A percentile compares a stretch with the other conserved stretches of the same genome.
phyloP scores from a whole-genome alignment of 2,329 filamentous ascomycete species.

The Orbilia ellipsospora region DNA sequence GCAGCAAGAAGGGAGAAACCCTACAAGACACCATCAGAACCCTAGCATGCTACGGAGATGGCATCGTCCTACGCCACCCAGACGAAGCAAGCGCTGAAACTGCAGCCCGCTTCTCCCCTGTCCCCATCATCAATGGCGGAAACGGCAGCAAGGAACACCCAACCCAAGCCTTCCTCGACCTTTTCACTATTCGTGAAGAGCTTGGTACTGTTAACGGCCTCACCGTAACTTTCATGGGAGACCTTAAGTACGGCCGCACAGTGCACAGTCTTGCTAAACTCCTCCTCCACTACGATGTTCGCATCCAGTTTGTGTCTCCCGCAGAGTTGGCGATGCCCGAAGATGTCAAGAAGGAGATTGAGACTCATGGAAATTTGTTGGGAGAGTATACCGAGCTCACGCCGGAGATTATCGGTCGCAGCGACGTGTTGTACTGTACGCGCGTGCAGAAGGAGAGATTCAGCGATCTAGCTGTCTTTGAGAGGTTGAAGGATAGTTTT shows the following conservation, averaged over 20 bases:
- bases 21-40: slow-evolving; percentile 94
- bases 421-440: slow-evolving; percentile 96
- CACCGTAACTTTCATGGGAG: slow-evolving; percentile 94
- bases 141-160: slow-evolving; percentile 97
- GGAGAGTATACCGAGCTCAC: slow-evolving; percentile 82
- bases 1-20: slow-evolving; percentile 91
- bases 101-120: slow-evolving; percentile 85
- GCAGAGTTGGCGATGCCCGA: slow-evolving; percentile 79
- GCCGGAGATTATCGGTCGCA: slow-evolving; percentile 83
- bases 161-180: slow-evolving; percentile 95
- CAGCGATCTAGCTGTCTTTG: slow-evolving; percentile 80
- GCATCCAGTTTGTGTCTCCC: slow-evolving; percentile 90
- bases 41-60: slow-evolving; percentile 91
- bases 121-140: slow-evolving; percentile 93
- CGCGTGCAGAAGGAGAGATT: slow-evolving; percentile 97
- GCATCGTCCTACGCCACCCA: slow-evolving; percentile 94
- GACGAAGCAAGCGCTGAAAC: slow-evolving; percentile 81
- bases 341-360: slow-evolving; percentile 77
- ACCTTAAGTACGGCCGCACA: slow-evolving; percentile 90
- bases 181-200: slow-evolving; percentile 98
- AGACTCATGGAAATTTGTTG: slow-evolving; percentile 79
- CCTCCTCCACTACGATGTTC: slow-evolving; percentile 93
- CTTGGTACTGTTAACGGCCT: slow-evolving; percentile 93
- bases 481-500: slow-evolving; percentile 87
- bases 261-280: slow-evolving; percentile 96